Evolutionary conservation across 768 basidiomycete genomes (phyloP).

Genomic region (Termitomyces eurrhizus): DNA sequence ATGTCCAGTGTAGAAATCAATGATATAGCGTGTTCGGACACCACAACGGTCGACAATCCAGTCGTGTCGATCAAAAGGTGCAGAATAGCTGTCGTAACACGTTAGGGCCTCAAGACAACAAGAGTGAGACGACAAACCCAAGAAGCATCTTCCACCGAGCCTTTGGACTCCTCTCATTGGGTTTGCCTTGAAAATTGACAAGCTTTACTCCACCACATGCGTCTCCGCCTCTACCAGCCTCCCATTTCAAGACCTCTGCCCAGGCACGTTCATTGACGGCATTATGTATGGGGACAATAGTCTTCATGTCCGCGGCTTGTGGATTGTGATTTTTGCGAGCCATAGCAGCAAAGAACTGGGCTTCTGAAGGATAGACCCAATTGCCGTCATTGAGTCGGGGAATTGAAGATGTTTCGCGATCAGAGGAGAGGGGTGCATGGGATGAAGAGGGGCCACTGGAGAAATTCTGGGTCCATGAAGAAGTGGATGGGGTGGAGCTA

Average conservation of each 20-base stretch:
- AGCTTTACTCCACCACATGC: slow-evolving; percentile 78
- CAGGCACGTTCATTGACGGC: slow-evolving; percentile 96
- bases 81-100: slow-evolving; percentile 62
- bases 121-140: slow-evolving; percentile 55
- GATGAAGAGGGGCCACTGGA: slow-evolving; percentile 25
- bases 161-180: slow-evolving; percentile 73
- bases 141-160: slow-evolving; percentile 80
- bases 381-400: slow-evolving; percentile 67
- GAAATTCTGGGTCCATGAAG: slow-evolving; percentile 41
- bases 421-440: slow-evolving; percentile 48
- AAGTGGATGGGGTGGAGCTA: slow-evolving; percentile 17
- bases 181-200: slow-evolving; percentile 88
- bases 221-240: slow-evolving; percentile 74
- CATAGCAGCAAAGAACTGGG: slow-evolving; percentile 99
- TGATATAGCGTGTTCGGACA: slow-evolving; percentile 84
- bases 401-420: slow-evolving; percentile 86
- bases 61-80: slow-evolving; percentile 96
- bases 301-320: slow-evolving; percentile 84
- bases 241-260: slow-evolving; percentile 82
- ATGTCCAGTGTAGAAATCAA: slow-evolving; percentile 95
- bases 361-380: slow-evolving; percentile 98
- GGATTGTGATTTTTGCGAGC: slow-evolving; percentile 91
- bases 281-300: slow-evolving; percentile 97
- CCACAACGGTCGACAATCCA: slow-evolving; percentile 97
- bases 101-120: slow-evolving; percentile 8